phyloP scores from a whole-genome alignment of 345 rosid species.

The Acer campestre region DNA sequence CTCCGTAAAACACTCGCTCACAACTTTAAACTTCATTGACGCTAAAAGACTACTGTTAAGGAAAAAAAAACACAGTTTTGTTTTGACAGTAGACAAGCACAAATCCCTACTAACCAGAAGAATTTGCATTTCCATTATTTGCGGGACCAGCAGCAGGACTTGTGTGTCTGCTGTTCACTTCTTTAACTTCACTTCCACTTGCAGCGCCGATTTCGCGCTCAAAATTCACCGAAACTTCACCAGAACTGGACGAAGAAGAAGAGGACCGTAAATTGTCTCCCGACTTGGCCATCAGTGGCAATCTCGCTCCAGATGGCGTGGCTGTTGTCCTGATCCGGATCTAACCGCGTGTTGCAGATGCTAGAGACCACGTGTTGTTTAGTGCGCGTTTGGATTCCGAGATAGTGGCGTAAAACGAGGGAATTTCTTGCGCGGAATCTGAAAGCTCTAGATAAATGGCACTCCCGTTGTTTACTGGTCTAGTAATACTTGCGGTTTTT shows the following conservation, averaged over 20 bases:
- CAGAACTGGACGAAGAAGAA: conserved; percentile 44
- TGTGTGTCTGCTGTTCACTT: conserved; percentile 31
- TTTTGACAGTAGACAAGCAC: background rate
- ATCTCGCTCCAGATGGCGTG: background rate
- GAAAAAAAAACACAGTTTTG: background rate
- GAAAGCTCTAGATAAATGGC: background rate
- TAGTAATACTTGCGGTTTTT: background rate
- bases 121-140: conserved; percentile 38
- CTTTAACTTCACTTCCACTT: conserved; percentile 34
- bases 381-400: conserved; percentile 33
- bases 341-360: conserved; percentile 19
- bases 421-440: background rate
- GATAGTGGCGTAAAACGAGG: conserved; percentile 13
- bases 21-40: background rate
- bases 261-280: conserved; percentile 42
- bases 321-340: conserved; percentile 47
- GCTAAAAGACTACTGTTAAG: no score
- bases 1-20: background rate
- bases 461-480: conserved; percentile 17
- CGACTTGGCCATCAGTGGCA: conserved; percentile 49
- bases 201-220: conserved; percentile 43
- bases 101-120: conserved; percentile 39
- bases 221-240: conserved; percentile 36
- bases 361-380: background rate
- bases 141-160: conserved; percentile 26